A percentile compares a stretch with the other conserved stretches of the same genome.
Conservation (phyloP, 768 basidiomycete genomes). For the Leccinum ochraceum region DNA sequence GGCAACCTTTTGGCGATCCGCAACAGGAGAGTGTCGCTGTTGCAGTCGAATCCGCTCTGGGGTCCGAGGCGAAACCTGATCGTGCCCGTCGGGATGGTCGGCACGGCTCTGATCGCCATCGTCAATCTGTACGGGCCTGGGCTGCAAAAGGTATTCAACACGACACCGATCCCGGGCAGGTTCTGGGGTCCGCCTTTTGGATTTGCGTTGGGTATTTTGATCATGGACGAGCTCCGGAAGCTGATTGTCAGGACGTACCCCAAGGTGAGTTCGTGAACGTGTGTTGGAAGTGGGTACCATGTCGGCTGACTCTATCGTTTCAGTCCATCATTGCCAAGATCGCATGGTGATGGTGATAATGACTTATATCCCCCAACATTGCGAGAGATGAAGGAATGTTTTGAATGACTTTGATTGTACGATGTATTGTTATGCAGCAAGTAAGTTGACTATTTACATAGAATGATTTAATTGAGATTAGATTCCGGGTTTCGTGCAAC, state of each 20-base stretch:
- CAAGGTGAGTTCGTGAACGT: slow-evolving; percentile 30
- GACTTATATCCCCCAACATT: no score
- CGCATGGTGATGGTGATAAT: background rate
- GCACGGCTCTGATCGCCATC: slow-evolving; percentile 33
- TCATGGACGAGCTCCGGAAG: slow-evolving; percentile 48
- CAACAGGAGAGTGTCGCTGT: slow-evolving; percentile 32
- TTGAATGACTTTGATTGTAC: background rate
- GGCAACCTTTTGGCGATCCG: slow-evolving; percentile 28
- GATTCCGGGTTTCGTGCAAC: background rate
- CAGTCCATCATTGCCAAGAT: background rate
- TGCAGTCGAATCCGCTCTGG: slow-evolving; percentile 34
- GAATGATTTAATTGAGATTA: background rate
- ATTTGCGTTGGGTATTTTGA: slow-evolving; percentile 43
- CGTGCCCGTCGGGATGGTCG: slow-evolving; percentile 36
- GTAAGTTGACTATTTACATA: background rate
- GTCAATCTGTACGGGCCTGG: slow-evolving; percentile 40
- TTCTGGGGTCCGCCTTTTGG: slow-evolving; percentile 47
- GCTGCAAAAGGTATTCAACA: slow-evolving; percentile 24
- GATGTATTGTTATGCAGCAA: background rate
- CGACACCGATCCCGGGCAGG: slow-evolving; percentile 42
- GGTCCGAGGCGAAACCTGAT: slow-evolving; percentile 39
- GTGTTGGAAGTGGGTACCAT: background rate
- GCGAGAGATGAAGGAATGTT: background rate
- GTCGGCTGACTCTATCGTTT: background rate
- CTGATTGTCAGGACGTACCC: slow-evolving; percentile 46